phyloP scores from a whole-genome alignment of 441 rosid species.

The Capsella rubella region DNA sequence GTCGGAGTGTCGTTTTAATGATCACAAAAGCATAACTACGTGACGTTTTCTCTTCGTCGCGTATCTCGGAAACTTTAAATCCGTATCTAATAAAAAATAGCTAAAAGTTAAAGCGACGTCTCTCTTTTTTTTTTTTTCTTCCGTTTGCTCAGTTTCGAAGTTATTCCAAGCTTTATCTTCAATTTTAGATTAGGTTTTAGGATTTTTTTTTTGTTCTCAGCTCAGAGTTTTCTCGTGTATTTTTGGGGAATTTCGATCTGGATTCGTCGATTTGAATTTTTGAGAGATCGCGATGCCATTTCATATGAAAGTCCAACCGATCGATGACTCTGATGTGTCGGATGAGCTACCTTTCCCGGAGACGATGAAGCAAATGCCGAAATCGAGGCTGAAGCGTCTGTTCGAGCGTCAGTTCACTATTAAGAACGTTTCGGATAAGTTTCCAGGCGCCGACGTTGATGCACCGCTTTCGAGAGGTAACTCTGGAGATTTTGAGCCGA shows the following conservation, averaged over 20 bases:
- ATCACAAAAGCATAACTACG: slow-evolving; percentile 32
- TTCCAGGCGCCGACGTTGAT: slow-evolving; percentile 42
- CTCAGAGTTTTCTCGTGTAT: not conserved
- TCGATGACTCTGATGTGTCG: slow-evolving; percentile 53
- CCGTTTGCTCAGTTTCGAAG: slow-evolving; percentile 60
- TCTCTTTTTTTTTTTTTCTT: not conserved
- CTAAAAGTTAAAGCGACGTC: slow-evolving; percentile 56
- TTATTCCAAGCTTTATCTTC: slow-evolving; percentile 60
- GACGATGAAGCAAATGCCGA: slow-evolving; percentile 66
- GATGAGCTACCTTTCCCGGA: slow-evolving; percentile 51
- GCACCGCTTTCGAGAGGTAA: slow-evolving; percentile 51
- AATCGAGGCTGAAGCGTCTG: slow-evolving; percentile 80
- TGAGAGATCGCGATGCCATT: slow-evolving; percentile 51
- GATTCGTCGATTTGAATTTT: slow-evolving; percentile 20
- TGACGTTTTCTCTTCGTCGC: slow-evolving; percentile 53
- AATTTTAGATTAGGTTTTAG: slow-evolving; percentile 45
- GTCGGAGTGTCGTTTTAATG: slow-evolving; percentile 26
- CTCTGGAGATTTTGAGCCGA: slow-evolving; percentile 75
- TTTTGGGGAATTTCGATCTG: slow-evolving; percentile 28
- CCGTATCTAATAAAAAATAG: slow-evolving; percentile 37
- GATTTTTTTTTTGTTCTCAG: not conserved
- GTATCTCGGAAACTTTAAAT: slow-evolving; percentile 53
- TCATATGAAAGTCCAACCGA: slow-evolving; percentile 83
- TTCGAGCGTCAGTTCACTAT: slow-evolving; percentile 80
- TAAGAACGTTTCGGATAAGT: slow-evolving; percentile 56